A percentile compares a stretch with the other conserved stretches of the same genome.
Evolutionary conservation across 768 basidiomycete species (phyloP).

Genomic region (Naganishia randhawae): DNA sequence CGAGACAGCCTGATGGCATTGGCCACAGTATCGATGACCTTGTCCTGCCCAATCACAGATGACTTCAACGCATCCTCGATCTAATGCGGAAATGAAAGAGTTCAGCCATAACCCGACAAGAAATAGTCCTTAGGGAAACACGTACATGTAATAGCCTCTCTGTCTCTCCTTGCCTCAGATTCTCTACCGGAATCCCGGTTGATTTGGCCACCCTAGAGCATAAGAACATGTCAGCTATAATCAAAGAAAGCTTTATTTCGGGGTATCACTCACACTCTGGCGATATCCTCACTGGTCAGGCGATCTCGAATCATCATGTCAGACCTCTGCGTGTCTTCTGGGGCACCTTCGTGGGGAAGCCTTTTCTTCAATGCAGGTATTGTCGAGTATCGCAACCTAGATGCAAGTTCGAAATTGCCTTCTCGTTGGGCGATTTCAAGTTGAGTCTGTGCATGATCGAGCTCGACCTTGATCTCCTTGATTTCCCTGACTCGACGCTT

Average conservation of each 20-base stretch:
- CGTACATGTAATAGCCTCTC: conserved; percentile 82
- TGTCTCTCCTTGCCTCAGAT: conserved; percentile 78
- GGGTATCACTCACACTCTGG: conserved; percentile 58
- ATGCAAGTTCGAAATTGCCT: conserved; percentile 79
- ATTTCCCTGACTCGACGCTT: conserved; percentile 50
- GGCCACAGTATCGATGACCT: conserved; percentile 76
- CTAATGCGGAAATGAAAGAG: conserved; percentile 54
- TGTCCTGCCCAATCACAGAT: conserved; percentile 85
- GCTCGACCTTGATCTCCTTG: conserved; percentile 56
- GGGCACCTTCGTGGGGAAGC: conserved; percentile 60
- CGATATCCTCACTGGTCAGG: conserved; percentile 83
- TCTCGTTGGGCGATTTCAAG: conserved; percentile 84
- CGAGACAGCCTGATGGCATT: conserved; percentile 90
- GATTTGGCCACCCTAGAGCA: conserved; percentile 65
- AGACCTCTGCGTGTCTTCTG: conserved; percentile 55
- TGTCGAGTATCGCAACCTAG: conserved; percentile 73
- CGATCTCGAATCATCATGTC: conserved; percentile 74
- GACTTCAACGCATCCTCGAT: conserved; percentile 77
- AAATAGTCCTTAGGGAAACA: conserved; percentile 31
- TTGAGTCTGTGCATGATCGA: conserved; percentile 79
- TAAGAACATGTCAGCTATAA: neutral
- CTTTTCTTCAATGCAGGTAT: conserved; percentile 76
- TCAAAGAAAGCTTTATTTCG: neutral
- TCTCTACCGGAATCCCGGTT: conserved; percentile 87
- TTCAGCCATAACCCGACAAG: neutral